Evolutionary conservation across 805 yeast genomes (phyloP), one percentile per base, ranked within the genome.

Genomic region (Saturnispora serradocipensis): DNA sequence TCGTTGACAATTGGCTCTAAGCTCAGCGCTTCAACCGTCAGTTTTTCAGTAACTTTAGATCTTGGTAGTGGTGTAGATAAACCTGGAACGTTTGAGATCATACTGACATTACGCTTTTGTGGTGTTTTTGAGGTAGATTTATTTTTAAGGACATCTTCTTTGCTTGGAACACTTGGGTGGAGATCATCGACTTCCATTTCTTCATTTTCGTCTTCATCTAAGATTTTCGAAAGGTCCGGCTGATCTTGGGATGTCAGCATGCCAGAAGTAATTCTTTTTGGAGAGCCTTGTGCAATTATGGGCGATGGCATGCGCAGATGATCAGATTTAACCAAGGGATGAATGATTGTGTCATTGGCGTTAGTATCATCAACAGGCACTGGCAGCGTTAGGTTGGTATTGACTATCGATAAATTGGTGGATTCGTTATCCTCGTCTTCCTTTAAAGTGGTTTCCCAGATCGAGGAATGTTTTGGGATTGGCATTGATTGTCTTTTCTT

Each of bases 261-360:
- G 8, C 72, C 72, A 2, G 72, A 67, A 2, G 70, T 66, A 34
- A 69, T 67, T 58, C 72, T 61, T 36, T 59, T 60, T 10, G 69
- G 69, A 3, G 69, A 66, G 1, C 70, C 71, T 20, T 58, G 58
- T 13, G 67, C 67, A 32, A 64, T 59, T 4, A 67, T 59, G 5
- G 69, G 69, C 13, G 70, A 65, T 1, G 60, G 65, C 13, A 54
- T 45, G 48, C 61, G 58, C 2, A 61, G 58, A 45, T 61, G 60
- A 3, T 45, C 39, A 5, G 57, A 54, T 44, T 67, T 66, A 7
- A 52, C 49, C 20, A 67, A 66, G n/a, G 53, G 53, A 28, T 52
- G 53, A 30, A 56, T 55, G 13, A 56, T 52, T 3, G 58, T 56
- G 32, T 53, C 56, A 44, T 56, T 52, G 18, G 42, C 43, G 15